Percentiles rank a stretch among this genome's conserved stretches.
phyloP scores from a whole-genome alignment of 805 yeast genomes.

The Barnettozyma sucrosica region DNA sequence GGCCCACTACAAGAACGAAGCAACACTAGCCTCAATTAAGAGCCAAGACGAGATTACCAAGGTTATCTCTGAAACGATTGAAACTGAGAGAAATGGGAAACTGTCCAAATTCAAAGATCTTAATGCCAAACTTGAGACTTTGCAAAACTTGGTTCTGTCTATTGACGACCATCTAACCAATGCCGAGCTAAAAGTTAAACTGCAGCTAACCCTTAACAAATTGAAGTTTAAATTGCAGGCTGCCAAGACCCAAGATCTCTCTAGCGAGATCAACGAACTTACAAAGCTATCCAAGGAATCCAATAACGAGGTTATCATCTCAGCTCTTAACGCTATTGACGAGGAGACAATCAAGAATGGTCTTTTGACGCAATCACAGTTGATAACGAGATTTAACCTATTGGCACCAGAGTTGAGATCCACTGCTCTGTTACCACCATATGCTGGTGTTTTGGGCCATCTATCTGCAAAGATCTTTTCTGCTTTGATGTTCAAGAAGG shows the following conservation, averaged over 20 bases:
- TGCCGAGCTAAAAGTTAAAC: conserved; percentile 34
- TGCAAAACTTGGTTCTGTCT: conserved; percentile 47
- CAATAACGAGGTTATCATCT: conserved; percentile 41
- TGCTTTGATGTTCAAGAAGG: conserved; percentile 65
- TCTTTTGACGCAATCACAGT: conserved; percentile 39
- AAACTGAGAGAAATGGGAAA: conserved; percentile 72
- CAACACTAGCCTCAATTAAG: conserved; percentile 59
- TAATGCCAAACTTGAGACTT: conserved; percentile 43
- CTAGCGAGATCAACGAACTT: conserved; percentile 18
- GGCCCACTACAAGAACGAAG: conserved; percentile 68
- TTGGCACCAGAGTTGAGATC: conserved; percentile 83
- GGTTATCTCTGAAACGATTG: conserved; percentile 53
- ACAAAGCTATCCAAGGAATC: conserved; percentile 34
- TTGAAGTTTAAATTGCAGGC: conserved; percentile 36
- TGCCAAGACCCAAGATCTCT: conserved; percentile 33
- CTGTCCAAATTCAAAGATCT: conserved; percentile 63
- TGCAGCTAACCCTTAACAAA: conserved; percentile 39
- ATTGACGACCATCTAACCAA: conserved; percentile 33
- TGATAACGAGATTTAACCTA: conserved; percentile 40
- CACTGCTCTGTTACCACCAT: conserved; percentile 85
- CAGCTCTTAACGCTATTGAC: conserved; percentile 45
- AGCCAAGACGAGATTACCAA: conserved; percentile 63
- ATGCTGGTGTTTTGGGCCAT: conserved; percentile 94
- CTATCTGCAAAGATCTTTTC: conserved; percentile 74
- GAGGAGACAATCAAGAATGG: conserved; percentile 41